Evolutionary conservation across 352 stramenopile genomes (phyloP), one percentile per base, ranked within the genome.

Genomic region (Globisporangium iwayamae): DNA sequence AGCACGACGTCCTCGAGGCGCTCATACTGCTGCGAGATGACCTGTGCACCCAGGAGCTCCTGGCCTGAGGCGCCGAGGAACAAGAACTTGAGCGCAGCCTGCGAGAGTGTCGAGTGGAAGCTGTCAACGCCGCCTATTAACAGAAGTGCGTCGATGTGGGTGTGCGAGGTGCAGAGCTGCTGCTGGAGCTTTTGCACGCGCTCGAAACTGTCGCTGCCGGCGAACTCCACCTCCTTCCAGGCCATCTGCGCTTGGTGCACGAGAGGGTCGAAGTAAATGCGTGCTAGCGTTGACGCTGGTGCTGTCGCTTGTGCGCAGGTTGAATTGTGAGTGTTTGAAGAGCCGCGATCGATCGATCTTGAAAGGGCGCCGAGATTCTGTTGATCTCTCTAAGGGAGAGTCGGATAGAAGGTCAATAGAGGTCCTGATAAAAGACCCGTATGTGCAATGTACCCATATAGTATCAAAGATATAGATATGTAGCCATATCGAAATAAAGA

Each of bases 1-100:
- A 93, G 36, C 30, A 93, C 70, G 10, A 91, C 67, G 25, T 91
- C 81, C 60, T 93, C 85, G 1, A 93, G 71, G 0, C 73, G 70
- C 53, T 93, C 85, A 56, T 87, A 65, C 20, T 83, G 65, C 43
- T 90, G 78, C 7, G 76, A 72, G 54, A 93, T 85, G 28, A 93
- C 81, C 53, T 93, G 85, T n/a, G 83, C 73, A 10, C 85, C 85
- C 0, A 91, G 71, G 1, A 93, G 68, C 60, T 93, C 85, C 53
- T 91, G 85, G 2, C 85, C 85, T 0, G 81, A 88, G 34, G 56
- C 79, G 0, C 83, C 85, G 0, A 93, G 69, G 36, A 93, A 91
- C 13, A 93, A 60, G 64, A 91, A 91, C 69, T 93, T 91, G 46
- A 93, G 64, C 30, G 76, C 73, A 2, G 82, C 85, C 60, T 90